Evolutionary conservation across 2,329 filamentous ascomycete species (phyloP).

Genomic region (Cordyceps farinosa): DNA sequence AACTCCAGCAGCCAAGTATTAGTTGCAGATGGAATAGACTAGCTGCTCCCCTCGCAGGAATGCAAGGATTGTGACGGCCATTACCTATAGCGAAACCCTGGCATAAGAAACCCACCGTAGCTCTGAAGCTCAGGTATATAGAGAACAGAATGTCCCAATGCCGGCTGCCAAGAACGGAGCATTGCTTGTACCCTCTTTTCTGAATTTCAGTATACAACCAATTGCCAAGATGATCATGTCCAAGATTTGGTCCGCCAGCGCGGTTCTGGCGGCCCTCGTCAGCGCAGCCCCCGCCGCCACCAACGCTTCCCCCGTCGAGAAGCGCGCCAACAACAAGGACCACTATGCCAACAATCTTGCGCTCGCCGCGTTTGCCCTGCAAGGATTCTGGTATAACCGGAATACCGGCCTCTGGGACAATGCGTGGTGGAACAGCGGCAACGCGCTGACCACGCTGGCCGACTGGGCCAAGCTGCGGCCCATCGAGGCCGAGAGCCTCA

Average conservation of each 20-base stretch:
- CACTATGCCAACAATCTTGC: background rate
- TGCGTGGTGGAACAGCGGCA: conserved; percentile 72
- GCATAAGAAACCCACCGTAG: background rate
- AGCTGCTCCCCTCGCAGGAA: background rate
- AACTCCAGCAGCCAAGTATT: background rate
- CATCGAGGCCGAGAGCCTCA: conserved; percentile 34
- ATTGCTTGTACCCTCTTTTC: no score
- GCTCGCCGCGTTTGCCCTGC: background rate
- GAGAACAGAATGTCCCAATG: background rate
- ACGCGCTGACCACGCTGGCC: conserved; percentile 59
- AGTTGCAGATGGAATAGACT: background rate
- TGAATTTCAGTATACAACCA: background rate
- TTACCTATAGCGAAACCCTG: background rate
- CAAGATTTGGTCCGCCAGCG: conserved; percentile 1
- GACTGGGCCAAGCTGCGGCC: conserved; percentile 45
- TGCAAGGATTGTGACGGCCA: background rate
- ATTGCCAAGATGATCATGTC: background rate
- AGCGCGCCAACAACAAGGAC: background rate
- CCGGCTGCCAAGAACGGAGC: no score
- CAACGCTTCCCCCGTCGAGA: background rate
- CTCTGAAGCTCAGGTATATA: background rate
- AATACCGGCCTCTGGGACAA: conserved; percentile 60
- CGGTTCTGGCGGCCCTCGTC: background rate
- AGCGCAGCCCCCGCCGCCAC: background rate
- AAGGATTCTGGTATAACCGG: conserved; percentile 53